Percentiles rank a stretch among this genome's conserved stretches.
These are phyloP conservation scores for Lactifluus echinatus DNA, from an alignment of 768 basidiomycete species.

Conservation along the genomic window DNA sequence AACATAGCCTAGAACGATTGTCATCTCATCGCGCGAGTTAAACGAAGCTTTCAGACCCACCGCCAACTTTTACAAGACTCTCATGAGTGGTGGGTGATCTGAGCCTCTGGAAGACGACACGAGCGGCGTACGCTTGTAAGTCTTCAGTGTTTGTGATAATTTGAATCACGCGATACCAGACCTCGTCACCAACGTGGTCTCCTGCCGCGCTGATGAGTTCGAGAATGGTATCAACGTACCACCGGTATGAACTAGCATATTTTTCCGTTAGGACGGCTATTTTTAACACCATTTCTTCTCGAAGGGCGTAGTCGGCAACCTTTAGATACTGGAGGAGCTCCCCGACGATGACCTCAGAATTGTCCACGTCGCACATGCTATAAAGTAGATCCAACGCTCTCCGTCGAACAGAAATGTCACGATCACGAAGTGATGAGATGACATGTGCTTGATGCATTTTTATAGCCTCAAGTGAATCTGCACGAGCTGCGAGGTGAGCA, in stretches of 20 bases:
- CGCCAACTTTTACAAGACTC: conserved; percentile 92
- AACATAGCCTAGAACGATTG: conserved; percentile 62
- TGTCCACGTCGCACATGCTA: conserved; percentile 98
- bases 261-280: conserved; percentile 99
- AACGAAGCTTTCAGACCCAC: conserved; percentile 35
- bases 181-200: conserved; percentile 98
- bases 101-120: conserved; percentile 84
- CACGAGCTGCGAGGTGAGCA: conserved; percentile 93
- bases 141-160: conserved; percentile 99
- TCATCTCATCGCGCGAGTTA: not conserved
- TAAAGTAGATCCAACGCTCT: conserved; percentile 93
- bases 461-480: conserved; percentile 84
- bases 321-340: conserved; percentile 89
- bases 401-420: conserved; percentile 92
- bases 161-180: conserved; percentile 98
- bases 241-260: conserved; percentile 94
- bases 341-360: conserved; percentile 91
- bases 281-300: conserved; percentile 98
- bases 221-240: conserved; percentile 98
- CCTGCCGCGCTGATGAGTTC: conserved; percentile 94
- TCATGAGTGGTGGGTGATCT: conserved; percentile 81
- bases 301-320: conserved; percentile 92
- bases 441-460: conserved; percentile 96
- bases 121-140: conserved; percentile 91
- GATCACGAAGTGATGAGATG: conserved; percentile 88